Evolutionary conservation across 2,329 filamentous ascomycete genomes (phyloP), one percentile per base, ranked within the genome.

Genomic region (Aspergillus eucalypticola): DNA sequence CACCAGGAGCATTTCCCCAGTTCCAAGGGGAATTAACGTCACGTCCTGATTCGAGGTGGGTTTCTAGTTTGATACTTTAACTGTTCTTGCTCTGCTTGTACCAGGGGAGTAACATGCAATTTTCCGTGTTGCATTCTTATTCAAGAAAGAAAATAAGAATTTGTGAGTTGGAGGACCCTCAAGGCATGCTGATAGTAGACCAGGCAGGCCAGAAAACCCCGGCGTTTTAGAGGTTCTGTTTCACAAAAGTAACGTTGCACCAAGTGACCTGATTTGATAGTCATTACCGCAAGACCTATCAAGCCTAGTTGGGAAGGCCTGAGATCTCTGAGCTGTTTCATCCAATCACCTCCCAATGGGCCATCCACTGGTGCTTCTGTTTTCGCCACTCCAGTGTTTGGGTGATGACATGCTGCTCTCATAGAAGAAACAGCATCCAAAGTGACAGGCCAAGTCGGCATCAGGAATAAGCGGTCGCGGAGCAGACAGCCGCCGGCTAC

Each of bases 211-310:
- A 55, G 29, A 64, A 63, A 64, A 57, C 56, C 67, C 66, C 63
- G 67, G 69, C 66, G 62, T 68, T 69, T 72, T 66, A 67, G 67
- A 73, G 66, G 58, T 63, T 61, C 67, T 65, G 74, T 76, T 70
- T 68, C 73, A 76, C 75, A 70, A 69, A 59, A 66, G 74, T 75
- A 76, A 76, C 74, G 74, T 75, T 70, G 69, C 71, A 76, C 71
- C 57, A 63, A 56, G 52, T 65, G 61, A 65, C 64, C 69, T 69
- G 67, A 66, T 68, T 66, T 69, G 67, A 69, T 73, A 66, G 64
- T 59, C 38, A 60, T 66, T 65, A 69, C 64, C 64, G 64, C 59
- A 59, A 70, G 63, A 64, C 42, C 59, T 60, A 67, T 56, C 61
- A 64, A 54, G 59, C 65, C 55, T 58, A 58, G 51, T 61, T 62